Evolutionary conservation across 306 rosid genomes (phyloP), one percentile per base, ranked within the genome.

Genomic region (Castanea crenata): DNA sequence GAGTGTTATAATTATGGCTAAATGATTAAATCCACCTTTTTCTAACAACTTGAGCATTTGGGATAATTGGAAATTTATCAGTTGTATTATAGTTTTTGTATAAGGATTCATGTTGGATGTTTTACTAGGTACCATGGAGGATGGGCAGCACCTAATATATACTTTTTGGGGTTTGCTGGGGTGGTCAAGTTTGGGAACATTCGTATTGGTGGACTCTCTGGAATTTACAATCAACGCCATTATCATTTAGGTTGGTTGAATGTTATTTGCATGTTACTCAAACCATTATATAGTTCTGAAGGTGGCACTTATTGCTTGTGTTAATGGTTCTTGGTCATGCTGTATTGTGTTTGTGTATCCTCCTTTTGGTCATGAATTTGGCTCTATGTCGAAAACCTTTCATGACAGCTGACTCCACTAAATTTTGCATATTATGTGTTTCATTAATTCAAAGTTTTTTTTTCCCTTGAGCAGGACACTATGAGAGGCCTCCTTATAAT

Each of bases 71-170:
- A 8, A 41, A 41, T 41, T 41, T 8, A 9, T 41, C 1, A 41
- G 54, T 12, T 49, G 54, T 12, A 3, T 49, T 49, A 10, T 49
- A 10, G 54, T 49, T 49, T 49, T 15, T 63, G 34, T 29, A 20
- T 63, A 63, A 29, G 69, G 20, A n/a, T 68, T 68, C 20, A 19
- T 51, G 56, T 34, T 78, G 64, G 59, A 69, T 52, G 15, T 74
- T 74, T 21, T 52, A 35, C n/a, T 72, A 94, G 99, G 85, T 95
- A 90, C 78, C 90, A 91, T 85, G 99, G 99, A 83, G 99, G 98
- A 75, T 93, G 94, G 96, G 97, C 89, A 80, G 99, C 99, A 13
- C 99, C 99, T 79, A 91, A 93, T 81, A 93, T 95, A 6, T 95
- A 86, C 89, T 95, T 89, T 76, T 83, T 95, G 89, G 99, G 98